Conservation (phyloP, 2,329 filamentous ascomycete species). For the Sporothrix variecibatus region DNA sequence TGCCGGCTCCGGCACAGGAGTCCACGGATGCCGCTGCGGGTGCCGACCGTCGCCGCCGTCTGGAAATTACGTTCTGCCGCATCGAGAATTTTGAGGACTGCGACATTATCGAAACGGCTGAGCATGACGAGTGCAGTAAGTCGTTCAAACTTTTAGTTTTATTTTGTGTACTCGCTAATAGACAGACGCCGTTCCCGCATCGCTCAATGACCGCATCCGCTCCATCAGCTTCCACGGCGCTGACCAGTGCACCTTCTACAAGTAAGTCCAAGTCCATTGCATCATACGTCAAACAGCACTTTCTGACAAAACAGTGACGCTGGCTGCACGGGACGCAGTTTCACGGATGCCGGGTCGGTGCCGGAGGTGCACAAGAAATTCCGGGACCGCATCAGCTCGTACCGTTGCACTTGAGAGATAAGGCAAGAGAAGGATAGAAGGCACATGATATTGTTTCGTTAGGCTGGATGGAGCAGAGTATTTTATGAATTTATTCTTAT, state of each 20-base stretch:
- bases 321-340: not conserved
- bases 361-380: not conserved
- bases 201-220: conserved; percentile 2
- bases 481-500: no score
- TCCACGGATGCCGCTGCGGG: not conserved
- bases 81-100: not conserved
- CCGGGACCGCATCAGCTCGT: not conserved
- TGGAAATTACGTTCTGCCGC: conserved; percentile 1
- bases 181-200: not conserved
- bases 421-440: not conserved
- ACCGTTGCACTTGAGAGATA: not conserved
- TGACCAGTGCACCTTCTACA: conserved; percentile 18
- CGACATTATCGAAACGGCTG: not conserved
- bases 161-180: not conserved
- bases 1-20: not conserved
- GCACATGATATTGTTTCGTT: not conserved
- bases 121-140: not conserved
- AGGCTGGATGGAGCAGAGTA: no score
- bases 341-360: not conserved
- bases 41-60: not conserved
- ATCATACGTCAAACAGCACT: not conserved
- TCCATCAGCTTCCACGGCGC: conserved; percentile 14
- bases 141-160: not conserved
- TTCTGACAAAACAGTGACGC: not conserved
- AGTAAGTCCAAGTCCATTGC: not conserved